Conservation (phyloP, 2,329 filamentous ascomycete genomes). For the Daldinia sp. region DNA sequence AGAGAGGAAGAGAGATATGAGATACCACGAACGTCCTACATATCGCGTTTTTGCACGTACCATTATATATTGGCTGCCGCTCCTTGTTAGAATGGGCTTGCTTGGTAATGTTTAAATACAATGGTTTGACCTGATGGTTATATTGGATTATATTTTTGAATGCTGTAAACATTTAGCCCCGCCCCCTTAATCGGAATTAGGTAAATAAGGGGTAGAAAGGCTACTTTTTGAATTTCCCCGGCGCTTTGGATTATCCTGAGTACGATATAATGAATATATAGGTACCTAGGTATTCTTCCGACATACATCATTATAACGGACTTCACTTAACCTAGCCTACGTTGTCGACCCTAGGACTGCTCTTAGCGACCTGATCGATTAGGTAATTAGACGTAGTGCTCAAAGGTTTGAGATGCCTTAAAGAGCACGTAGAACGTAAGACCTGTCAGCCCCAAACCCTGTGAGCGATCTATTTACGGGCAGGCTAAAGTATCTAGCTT, state of each 20-base stretch:
- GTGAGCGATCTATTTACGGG: too few species aligned
- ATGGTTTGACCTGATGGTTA: not conserved
- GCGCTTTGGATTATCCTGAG: too few species aligned
- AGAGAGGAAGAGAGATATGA: constrained; percentile 2
- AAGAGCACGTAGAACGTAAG: too few species aligned
- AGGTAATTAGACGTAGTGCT: too few species aligned
- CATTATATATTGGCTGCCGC: not conserved
- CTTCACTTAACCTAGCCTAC: not conserved
- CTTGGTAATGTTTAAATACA: not conserved
- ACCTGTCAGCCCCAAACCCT: too few species aligned
- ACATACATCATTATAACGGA: too few species aligned
- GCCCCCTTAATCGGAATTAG: not conserved
- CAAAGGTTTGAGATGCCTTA: too few species aligned
- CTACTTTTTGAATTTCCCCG: not conserved
- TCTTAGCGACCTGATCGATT: not conserved
- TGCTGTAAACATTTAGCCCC: not conserved
- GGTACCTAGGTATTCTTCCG: too few species aligned
- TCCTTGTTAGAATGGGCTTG: not conserved
- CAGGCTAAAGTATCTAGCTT: too few species aligned
- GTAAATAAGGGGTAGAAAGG: not conserved
- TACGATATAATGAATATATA: too few species aligned
- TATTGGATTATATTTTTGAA: not conserved
- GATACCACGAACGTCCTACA: constrained; percentile 15
- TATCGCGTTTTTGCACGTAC: not conserved
- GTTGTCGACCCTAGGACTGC: not conserved